Evolutionary conservation across 1,139 yeast species (phyloP).

Genomic region (Candida freyschussii): DNA sequence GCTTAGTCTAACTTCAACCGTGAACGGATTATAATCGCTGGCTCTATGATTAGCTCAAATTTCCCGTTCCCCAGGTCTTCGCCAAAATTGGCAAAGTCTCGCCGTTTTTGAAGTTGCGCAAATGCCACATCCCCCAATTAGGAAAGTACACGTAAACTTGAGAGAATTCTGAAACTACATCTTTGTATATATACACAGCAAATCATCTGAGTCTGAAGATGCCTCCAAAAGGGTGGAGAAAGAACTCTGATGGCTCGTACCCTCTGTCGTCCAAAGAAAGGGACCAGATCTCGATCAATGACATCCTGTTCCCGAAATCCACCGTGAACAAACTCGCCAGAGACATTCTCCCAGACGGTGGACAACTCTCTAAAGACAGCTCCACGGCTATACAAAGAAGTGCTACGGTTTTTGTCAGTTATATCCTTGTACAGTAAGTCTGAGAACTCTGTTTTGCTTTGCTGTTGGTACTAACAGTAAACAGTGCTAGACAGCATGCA

Average conservation of each 20-base stretch:
- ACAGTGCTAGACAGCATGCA: slow-evolving; percentile 48
- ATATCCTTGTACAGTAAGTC: slow-evolving; percentile 44
- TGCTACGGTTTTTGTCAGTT: slow-evolving; percentile 70
- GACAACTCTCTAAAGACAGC: slow-evolving; percentile 60
- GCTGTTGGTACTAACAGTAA: slow-evolving; percentile 1
- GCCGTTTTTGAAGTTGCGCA: background rate
- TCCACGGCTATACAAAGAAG: slow-evolving; percentile 62
- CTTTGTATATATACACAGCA: no score
- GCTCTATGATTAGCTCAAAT: no score
- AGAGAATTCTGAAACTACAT: no score
- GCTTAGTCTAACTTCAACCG: no score
- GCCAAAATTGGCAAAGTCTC: no score
- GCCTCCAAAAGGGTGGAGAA: slow-evolving; percentile 87
- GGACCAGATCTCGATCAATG: slow-evolving; percentile 62
- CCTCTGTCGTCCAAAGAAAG: slow-evolving; percentile 50
- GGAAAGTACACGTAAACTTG: no score
- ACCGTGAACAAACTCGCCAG: slow-evolving; percentile 59
- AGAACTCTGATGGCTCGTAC: slow-evolving; percentile 62
- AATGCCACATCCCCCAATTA: no score
- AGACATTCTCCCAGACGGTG: slow-evolving; percentile 34
- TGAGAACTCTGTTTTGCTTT: background rate
- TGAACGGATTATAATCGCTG: no score
- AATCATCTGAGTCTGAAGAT: slow-evolving; percentile 28
- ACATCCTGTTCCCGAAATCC: slow-evolving; percentile 61
- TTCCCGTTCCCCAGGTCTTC: no score